Evolutionary conservation across 306 rosid species (phyloP).

Genomic region (Castanea sativa): DNA sequence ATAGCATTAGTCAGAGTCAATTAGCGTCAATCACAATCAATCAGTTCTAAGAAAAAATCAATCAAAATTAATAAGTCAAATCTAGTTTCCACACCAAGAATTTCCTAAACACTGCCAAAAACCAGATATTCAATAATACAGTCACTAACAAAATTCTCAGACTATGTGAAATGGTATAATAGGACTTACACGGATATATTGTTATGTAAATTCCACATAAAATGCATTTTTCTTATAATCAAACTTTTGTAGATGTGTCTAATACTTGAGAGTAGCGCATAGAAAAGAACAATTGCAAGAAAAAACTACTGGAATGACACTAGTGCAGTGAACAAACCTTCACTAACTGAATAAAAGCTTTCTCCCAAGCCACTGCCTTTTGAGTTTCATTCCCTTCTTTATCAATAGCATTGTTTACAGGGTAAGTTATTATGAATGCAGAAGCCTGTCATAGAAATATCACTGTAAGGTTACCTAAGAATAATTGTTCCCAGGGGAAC

Average conservation of each 20-base stretch:
- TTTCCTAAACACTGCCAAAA: not conserved
- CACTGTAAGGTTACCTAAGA: constrained; percentile 30
- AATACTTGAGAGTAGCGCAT: not conserved
- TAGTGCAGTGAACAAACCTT: constrained; percentile 58
- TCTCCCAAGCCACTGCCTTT: constrained; percentile 94
- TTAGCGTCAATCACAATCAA: too few species aligned
- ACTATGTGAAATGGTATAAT: not conserved
- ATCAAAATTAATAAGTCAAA: too few species aligned
- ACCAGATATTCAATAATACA: not conserved
- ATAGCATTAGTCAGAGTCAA: too few species aligned
- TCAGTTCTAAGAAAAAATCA: too few species aligned
- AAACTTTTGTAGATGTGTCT: not conserved
- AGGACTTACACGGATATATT: not conserved
- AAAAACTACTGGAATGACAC: not conserved
- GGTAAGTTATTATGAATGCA: constrained; percentile 82
- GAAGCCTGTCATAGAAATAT: constrained; percentile 72
- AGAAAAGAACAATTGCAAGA: not conserved
- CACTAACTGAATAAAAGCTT: constrained; percentile 79
- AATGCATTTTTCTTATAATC: not conserved
- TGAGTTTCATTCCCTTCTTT: constrained; percentile 64
- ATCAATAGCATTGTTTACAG: constrained; percentile 78
- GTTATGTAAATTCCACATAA: not conserved
- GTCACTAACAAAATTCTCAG: not conserved
- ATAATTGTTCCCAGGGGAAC: too few species aligned
- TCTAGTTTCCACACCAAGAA: not conserved